A percentile compares a stretch with the other conserved stretches of the same genome.
These are phyloP conservation scores for Wallacemonas sp. DNA, from an alignment of 208 protist species.

Conservation along the genomic window DNA sequence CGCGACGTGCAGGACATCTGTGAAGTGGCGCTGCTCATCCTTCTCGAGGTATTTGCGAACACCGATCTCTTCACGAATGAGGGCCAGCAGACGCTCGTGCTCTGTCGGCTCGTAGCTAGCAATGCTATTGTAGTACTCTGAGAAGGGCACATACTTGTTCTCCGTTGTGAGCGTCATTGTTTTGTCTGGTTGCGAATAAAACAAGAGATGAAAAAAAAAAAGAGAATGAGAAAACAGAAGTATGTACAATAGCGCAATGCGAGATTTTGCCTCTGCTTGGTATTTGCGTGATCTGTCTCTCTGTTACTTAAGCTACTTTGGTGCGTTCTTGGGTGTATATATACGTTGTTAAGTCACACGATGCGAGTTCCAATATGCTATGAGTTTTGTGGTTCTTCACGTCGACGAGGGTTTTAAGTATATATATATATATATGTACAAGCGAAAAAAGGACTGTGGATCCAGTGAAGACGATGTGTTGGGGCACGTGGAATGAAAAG, in stretches of 20 bases:
- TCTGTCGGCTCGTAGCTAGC: slow-evolving; percentile 33
- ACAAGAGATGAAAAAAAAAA: slow-evolving; percentile 23
- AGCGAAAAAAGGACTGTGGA: neutral
- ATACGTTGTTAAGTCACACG: too few species aligned
- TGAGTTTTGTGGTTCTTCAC: too few species aligned
- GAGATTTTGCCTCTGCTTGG: too few species aligned
- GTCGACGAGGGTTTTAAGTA: too few species aligned
- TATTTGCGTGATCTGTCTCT: too few species aligned
- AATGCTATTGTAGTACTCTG: slow-evolving; percentile 66
- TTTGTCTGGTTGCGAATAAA: neutral
- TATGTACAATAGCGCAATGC: too few species aligned
- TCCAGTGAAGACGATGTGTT: too few species aligned
- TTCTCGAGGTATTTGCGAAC: slow-evolving; percentile 50
- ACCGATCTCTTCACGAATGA: slow-evolving; percentile 62
- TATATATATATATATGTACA: neutral
- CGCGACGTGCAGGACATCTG: slow-evolving; percentile 60
- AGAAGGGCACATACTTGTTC: slow-evolving; percentile 30
- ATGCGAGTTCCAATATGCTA: too few species aligned
- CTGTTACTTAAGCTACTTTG: too few species aligned
- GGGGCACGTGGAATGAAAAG: too few species aligned
- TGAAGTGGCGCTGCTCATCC: slow-evolving; percentile 29
- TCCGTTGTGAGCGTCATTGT: slow-evolving; percentile 6
- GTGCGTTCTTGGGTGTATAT: too few species aligned
- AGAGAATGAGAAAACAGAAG: slow-evolving; percentile 14
- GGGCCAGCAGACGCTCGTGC: slow-evolving; percentile 44